Conservation (phyloP, 139 green algal species). For the Zygnema circumcarinatum region DNA sequence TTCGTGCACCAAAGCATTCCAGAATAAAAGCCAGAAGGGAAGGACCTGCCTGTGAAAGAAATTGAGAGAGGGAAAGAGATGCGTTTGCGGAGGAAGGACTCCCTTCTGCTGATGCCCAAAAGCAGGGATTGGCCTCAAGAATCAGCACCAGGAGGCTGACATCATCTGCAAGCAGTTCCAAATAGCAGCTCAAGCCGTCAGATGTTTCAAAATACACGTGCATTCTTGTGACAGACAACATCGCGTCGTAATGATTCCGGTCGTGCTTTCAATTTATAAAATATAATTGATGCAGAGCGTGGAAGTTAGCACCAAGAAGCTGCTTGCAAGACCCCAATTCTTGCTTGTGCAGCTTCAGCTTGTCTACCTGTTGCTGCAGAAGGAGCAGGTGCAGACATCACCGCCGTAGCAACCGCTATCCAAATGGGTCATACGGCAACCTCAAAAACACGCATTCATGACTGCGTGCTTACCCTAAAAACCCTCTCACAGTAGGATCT, state of each 20-base stretch:
- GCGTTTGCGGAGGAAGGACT: background rate
- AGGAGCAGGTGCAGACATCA: background rate
- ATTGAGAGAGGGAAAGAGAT: background rate
- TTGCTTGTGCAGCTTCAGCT: background rate
- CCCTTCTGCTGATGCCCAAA: conserved; percentile 13
- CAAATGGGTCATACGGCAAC: too few species aligned
- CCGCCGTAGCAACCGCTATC: too few species aligned
- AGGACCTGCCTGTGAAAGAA: background rate
- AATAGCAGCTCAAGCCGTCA: too few species aligned
- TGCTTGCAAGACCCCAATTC: background rate
- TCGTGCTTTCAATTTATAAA: background rate
- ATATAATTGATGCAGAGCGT: background rate
- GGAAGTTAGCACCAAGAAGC: background rate
- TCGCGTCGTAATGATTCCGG: background rate
- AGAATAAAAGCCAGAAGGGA: background rate
- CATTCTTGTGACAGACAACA: background rate
- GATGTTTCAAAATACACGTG: too few species aligned
- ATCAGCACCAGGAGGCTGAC: conserved; percentile 29
- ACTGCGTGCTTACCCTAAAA: too few species aligned
- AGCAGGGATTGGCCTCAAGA: conserved; percentile 29
- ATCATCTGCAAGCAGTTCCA: conserved; percentile 10
- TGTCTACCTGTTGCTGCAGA: background rate
- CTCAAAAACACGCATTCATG: too few species aligned
- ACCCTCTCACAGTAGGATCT: too few species aligned
- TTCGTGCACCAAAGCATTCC: background rate